Conservation (phyloP, 2,329 filamentous ascomycete species). For the Aspergillus aculeatinus region DNA sequence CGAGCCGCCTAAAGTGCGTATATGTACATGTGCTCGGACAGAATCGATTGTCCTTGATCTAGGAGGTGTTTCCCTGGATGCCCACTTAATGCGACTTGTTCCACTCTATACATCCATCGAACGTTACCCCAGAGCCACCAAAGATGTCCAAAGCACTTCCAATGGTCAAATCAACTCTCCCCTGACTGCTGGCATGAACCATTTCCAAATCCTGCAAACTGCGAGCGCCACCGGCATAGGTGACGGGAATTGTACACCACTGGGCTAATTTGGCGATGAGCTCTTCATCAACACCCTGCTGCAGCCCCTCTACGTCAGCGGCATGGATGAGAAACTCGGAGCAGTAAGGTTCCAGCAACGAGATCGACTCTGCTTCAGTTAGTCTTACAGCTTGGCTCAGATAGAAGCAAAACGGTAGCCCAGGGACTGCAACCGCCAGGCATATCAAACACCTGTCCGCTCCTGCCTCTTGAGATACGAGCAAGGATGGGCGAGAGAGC, state of each 20-base stretch:
- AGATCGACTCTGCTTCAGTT: conserved; percentile 67
- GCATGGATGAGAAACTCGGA: conserved; percentile 97
- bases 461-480: neutral
- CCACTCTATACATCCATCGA: conserved; percentile 88
- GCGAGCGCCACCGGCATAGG: conserved; percentile 92
- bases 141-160: conserved; percentile 96
- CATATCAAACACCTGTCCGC: neutral
- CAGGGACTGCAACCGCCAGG: neutral
- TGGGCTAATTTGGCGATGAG: conserved; percentile 73
- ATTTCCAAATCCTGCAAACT: conserved; percentile 77
- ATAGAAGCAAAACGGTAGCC: neutral
- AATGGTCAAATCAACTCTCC: conserved; percentile 89
- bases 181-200: conserved; percentile 74
- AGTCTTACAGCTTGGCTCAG: conserved; percentile 2
- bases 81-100: conserved; percentile 54
- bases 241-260: conserved; percentile 91
- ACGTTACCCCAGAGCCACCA: conserved; percentile 79
- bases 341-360: conserved; percentile 81
- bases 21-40: too few species aligned
- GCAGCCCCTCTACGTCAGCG: conserved; percentile 92
- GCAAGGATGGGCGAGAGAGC: neutral
- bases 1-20: too few species aligned
- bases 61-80: too few species aligned
- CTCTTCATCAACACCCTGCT: conserved; percentile 83
- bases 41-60: too few species aligned